Evolutionary conservation across 768 basidiomycete species (phyloP).

Genomic region (Macrolepiota albuminosa): DNA sequence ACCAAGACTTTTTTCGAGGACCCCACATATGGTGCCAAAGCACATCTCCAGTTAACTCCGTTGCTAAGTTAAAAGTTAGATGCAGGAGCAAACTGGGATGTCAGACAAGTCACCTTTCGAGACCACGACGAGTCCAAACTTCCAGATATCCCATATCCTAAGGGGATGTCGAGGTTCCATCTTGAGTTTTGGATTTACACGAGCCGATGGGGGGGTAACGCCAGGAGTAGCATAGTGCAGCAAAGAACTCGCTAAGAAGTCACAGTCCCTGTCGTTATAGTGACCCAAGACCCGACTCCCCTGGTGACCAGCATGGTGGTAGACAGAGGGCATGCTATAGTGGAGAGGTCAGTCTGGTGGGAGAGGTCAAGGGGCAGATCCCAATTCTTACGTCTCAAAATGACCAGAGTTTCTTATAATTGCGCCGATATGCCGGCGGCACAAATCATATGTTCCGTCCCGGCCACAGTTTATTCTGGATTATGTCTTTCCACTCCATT

Average conservation of each 20-base stretch:
- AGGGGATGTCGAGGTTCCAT: constrained; percentile 49
- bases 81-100: neutral
- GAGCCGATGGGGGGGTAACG: constrained; percentile 66
- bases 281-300: constrained; percentile 8
- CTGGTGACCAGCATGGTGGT: constrained; percentile 12
- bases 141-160: constrained; percentile 68
- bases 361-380: constrained; percentile 4
- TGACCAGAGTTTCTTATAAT: neutral
- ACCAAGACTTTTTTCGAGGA: constrained; percentile 88
- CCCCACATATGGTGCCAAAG: constrained; percentile 80
- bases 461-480: neutral
- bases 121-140: constrained; percentile 59
- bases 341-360: neutral
- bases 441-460: constrained; percentile 2
- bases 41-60: constrained; percentile 58
- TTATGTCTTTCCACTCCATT: neutral
- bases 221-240: constrained; percentile 65
- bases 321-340: constrained; percentile 16
- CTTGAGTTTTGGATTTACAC: constrained; percentile 66
- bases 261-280: constrained; percentile 12
- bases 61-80: constrained; percentile 24
- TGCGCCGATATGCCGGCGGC: constrained; percentile 6
- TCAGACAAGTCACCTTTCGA: constrained; percentile 48
- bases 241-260: constrained; percentile 29
- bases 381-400: neutral